Base-by-base conservation (phyloP, 257 asterid genomes). In the Nicotiana noctiflora region DNA sequence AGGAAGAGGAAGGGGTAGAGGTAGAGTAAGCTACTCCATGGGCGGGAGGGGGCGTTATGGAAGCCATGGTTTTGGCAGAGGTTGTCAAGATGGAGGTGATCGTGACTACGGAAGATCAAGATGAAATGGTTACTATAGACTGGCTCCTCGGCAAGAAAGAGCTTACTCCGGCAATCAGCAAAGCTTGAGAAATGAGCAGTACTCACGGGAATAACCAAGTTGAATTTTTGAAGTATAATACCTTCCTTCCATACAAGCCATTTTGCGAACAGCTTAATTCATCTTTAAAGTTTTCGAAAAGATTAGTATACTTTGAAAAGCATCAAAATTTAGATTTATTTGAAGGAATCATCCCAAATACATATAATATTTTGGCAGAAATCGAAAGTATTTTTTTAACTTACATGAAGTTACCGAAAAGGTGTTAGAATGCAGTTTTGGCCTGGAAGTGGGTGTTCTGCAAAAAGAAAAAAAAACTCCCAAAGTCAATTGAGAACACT, bases 1-100 rank as follows among this genome's bases (percentile, higher is more conserved):
- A 53, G 98, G 99, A 88, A 92, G 98, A 90, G 97, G 89, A 81
- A 85, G 97, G 79, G 99, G 97, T 78, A 90, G 97, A 83, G 98
- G 98, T 84, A 88, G 96, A 83, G 74, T 83, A n/a, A 88, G 90
- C 90, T 91, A 93, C 90, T 92, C 84, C 75, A 81, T 81, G 86
- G 95, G 91, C 12, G 97, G 91, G 75, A 62, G 81, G 55, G 98
- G 98, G 63, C 92, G 93, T 6, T 89, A 88, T 72, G 92, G 93
- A 10, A 93, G 95, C 57, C 92, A 96, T 40, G 87, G 94, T 66
- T 89, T 83, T 79, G 86, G 92, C 81, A 87, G 83, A 63, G 80
- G 25, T 80, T 83, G 85, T 61, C 93, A 87, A 80, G 93, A 91
- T 0, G 89, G 89, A 32, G 80, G 63, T 52, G 97, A 94, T 60